Evolutionary conservation across 2,329 filamentous ascomycete species (phyloP).

Genomic region (Penicillium griseofulvum): DNA sequence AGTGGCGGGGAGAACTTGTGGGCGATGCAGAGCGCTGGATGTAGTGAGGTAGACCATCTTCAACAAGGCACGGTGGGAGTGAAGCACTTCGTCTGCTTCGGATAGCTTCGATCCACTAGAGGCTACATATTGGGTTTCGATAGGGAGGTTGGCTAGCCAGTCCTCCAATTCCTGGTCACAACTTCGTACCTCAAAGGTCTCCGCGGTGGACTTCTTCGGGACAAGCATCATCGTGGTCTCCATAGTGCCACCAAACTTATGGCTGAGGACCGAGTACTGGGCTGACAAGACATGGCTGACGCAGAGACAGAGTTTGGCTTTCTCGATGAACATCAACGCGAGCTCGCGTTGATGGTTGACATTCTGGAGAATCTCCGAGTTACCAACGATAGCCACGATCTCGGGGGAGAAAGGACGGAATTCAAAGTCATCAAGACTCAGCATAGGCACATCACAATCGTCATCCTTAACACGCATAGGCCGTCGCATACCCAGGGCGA

Average conservation of each 20-base stretch:
- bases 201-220: slow-evolving; percentile 82
- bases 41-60: slow-evolving; percentile 95
- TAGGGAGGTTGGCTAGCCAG: slow-evolving; percentile 72
- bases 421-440: slow-evolving; percentile 81
- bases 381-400: slow-evolving; percentile 64
- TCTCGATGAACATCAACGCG: slow-evolving; percentile 85
- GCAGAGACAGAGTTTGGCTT: slow-evolving; percentile 83
- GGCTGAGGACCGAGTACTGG: slow-evolving; percentile 87
- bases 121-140: slow-evolving; percentile 68
- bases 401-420: slow-evolving; percentile 65
- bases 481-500: slow-evolving; percentile 88
- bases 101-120: slow-evolving; percentile 58
- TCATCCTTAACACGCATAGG: slow-evolving; percentile 90
- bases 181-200: slow-evolving; percentile 71
- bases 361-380: slow-evolving; percentile 71
- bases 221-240: slow-evolving; percentile 85
- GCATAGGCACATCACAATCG: slow-evolving; percentile 91
- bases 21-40: slow-evolving; percentile 83
- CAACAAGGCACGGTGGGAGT: slow-evolving; percentile 77
- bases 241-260: slow-evolving; percentile 69
- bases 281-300: slow-evolving; percentile 86
- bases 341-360: slow-evolving; percentile 71
- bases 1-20: slow-evolving; percentile 79
- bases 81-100: slow-evolving; percentile 49
- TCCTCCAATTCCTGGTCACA: slow-evolving; percentile 76